Evolutionary conservation across 345 rosid species (phyloP).

Genomic region (Mercurialis annua): DNA sequence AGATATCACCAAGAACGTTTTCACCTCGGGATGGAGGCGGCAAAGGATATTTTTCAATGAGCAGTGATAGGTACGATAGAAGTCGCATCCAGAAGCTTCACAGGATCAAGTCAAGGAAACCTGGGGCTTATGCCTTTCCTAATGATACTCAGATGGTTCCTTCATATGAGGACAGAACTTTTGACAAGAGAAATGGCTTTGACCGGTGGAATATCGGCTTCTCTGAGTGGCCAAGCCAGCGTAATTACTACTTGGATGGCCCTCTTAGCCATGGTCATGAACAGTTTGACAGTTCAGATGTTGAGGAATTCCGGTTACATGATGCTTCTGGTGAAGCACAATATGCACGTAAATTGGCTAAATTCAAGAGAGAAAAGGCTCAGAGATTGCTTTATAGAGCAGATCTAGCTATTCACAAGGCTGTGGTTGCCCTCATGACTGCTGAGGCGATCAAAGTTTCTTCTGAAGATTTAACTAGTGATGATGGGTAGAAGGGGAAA

Average conservation of each 20-base stretch:
- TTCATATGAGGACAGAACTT: slow-evolving; percentile 34
- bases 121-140: slow-evolving; percentile 27
- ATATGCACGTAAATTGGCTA: slow-evolving; percentile 61
- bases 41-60: slow-evolving; percentile 38
- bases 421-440: slow-evolving; percentile 76
- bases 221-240: slow-evolving; percentile 52
- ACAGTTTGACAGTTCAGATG: slow-evolving; percentile 46
- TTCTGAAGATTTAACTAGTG: slow-evolving; percentile 41
- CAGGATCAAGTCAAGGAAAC: slow-evolving; percentile 47
- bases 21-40: slow-evolving; percentile 36
- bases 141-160: slow-evolving; percentile 32
- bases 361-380: slow-evolving; percentile 76
- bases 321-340: slow-evolving; percentile 81
- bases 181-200: slow-evolving; percentile 46
- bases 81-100: slow-evolving; percentile 44
- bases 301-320: slow-evolving; percentile 60
- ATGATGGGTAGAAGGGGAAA: slow-evolving; percentile 37
- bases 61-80: slow-evolving; percentile 49
- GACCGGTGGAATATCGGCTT: slow-evolving; percentile 44
- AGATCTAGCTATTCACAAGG: slow-evolving; percentile 87
- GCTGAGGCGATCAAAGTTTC: slow-evolving; percentile 81
- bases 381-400: slow-evolving; percentile 72
- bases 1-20: slow-evolving; percentile 41
- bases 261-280: slow-evolving; percentile 38
- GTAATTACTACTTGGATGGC: slow-evolving; percentile 31